Conservation (phyloP, 2,329 filamentous ascomycete genomes). For the Trichoderma oligosporum region DNA sequence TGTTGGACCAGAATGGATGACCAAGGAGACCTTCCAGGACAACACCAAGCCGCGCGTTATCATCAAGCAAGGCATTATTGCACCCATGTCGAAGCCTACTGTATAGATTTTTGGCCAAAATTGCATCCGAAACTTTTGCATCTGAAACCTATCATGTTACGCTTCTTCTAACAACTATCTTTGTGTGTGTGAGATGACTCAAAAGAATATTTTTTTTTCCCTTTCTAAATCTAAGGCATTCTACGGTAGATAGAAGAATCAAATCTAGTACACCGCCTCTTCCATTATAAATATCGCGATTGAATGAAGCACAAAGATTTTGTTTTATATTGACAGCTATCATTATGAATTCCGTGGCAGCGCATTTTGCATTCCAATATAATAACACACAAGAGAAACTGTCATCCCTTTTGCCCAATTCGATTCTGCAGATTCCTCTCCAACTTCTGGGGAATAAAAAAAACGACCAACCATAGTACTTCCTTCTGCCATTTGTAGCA, state of each 20-base stretch:
- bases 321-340: not conserved
- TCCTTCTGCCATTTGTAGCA: not conserved
- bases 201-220: no score
- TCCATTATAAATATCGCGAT: not conserved
- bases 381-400: not conserved
- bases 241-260: no score
- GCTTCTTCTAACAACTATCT: no score
- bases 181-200: no score
- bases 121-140: no score
- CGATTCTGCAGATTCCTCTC: not conserved
- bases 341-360: not conserved
- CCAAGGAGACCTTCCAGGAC: conserved; percentile 91
- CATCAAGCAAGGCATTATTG: conserved; percentile 86
- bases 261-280: no score
- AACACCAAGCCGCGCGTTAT: conserved; percentile 84
- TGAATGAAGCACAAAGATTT: not conserved
- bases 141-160: no score
- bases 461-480: not conserved
- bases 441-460: not conserved
- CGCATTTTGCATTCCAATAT: not conserved
- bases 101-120: conserved; percentile 31
- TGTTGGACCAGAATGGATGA: conserved; percentile 90
- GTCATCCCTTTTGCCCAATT: not conserved
- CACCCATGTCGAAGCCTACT: conserved; percentile 76
- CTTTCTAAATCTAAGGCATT: not conserved